phyloP scores from a whole-genome alignment of 345 rosid species.

The Camelina hispida region DNA sequence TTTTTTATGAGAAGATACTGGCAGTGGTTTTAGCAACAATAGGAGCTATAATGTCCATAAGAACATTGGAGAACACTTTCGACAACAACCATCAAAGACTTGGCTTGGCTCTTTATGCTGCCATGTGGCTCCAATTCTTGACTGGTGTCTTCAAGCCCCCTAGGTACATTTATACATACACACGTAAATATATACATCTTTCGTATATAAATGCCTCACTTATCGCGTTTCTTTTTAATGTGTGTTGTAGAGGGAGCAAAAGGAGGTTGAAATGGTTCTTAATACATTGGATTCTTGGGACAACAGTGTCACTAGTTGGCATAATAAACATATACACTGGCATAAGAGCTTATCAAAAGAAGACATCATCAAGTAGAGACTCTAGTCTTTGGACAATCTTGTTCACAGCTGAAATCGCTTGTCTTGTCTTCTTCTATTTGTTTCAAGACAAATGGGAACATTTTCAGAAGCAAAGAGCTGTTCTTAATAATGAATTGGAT shows the following conservation, averaged over 20 bases:
- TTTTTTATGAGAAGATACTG: constrained; percentile 51
- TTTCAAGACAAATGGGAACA: constrained; percentile 88
- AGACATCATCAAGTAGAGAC: constrained; percentile 51
- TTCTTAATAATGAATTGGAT: constrained; percentile 26
- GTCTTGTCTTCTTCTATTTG: constrained; percentile 72
- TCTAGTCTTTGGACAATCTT: constrained; percentile 65
- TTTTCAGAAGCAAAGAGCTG: constrained; percentile 60
- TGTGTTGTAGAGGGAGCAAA: constrained; percentile 62
- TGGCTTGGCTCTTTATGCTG: constrained; percentile 67
- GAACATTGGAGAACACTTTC: constrained; percentile 75
- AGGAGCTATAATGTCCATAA: constrained; percentile 79
- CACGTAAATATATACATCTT: neutral
- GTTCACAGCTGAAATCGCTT: constrained; percentile 73
- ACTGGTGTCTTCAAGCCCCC: constrained; percentile 63
- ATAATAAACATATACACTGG: constrained; percentile 86
- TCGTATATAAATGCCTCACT: neutral
- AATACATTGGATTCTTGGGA: constrained; percentile 85
- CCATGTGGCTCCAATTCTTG: constrained; percentile 80
- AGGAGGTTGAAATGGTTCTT: constrained; percentile 76
- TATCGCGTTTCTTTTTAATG: neutral
- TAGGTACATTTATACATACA: constrained; percentile 49
- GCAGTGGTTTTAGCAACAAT: constrained; percentile 66
- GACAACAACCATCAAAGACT: constrained; percentile 81
- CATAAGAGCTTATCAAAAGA: constrained; percentile 64
- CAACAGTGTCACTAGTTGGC: constrained; percentile 60